Evolutionary conservation across 768 basidiomycete genomes (phyloP).

Genomic region (Pisolithus marmoratus): DNA sequence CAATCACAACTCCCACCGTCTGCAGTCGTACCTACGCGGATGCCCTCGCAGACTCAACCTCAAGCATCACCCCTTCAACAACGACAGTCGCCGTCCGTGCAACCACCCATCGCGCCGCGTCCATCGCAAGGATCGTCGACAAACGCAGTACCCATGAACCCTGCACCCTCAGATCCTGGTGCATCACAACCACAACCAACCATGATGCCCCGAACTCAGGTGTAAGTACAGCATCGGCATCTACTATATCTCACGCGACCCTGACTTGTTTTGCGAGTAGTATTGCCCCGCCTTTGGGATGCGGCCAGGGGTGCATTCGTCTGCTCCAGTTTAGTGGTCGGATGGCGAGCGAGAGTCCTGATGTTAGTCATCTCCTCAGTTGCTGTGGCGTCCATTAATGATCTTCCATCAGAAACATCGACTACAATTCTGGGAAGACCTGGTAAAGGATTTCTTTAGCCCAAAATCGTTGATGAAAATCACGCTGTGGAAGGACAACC

Average conservation of each 20-base stretch:
- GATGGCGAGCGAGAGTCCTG: conserved; percentile 52
- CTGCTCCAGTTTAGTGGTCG: conserved; percentile 67
- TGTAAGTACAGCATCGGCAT: conserved; percentile 19
- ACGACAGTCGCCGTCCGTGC: conserved; percentile 30
- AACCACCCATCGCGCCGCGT: conserved; percentile 33
- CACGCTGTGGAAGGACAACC: conserved; percentile 85
- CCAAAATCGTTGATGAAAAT: conserved; percentile 69
- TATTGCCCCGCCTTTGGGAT: conserved; percentile 35
- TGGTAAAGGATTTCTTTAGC: conserved; percentile 68
- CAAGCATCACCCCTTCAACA: conserved; percentile 29
- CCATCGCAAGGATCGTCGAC: conserved; percentile 26
- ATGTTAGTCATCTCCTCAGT: conserved; percentile 19
- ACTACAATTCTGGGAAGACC: conserved; percentile 58
- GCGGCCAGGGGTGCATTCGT: conserved; percentile 60
- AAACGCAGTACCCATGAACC: conserved; percentile 19
- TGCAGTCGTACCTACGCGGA: conserved; percentile 24
- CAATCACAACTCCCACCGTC: conserved; percentile 32
- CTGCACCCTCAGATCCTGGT: conserved; percentile 23
- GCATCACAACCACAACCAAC: conserved; percentile 29
- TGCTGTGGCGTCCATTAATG: background rate
- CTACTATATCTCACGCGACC: conserved; percentile 3
- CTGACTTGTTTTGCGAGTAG: conserved; percentile 20
- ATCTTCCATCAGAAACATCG: conserved; percentile 46
- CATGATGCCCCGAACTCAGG: conserved; percentile 22
- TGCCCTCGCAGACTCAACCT: conserved; percentile 32